Conservation (phyloP, 108 stramenopile species). For the Pseudonitzschia pungens region DNA sequence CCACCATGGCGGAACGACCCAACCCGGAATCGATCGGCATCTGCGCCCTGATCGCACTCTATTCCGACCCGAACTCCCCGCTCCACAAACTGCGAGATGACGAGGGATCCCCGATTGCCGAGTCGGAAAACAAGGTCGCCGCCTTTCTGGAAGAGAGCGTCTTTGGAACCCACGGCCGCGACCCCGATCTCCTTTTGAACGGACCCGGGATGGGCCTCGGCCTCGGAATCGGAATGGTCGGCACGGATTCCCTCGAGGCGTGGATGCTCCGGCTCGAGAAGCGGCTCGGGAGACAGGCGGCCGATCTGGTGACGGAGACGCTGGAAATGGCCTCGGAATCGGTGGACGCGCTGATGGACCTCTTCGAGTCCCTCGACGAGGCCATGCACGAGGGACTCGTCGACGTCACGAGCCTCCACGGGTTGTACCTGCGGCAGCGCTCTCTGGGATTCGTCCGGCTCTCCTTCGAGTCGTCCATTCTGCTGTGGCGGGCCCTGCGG, state of each 20-base stretch:
- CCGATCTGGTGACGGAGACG: conserved; percentile 22
- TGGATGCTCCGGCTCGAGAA: conserved; percentile 13
- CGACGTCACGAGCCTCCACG: conserved; percentile 59
- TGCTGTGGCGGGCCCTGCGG: conserved; percentile 61
- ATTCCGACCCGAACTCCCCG: conserved; percentile 65
- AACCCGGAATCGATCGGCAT: conserved; percentile 74
- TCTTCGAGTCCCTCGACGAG: conserved; percentile 42
- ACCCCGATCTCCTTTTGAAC: neutral
- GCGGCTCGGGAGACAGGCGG: conserved; percentile 10
- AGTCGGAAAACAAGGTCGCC: conserved; percentile 20
- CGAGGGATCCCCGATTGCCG: neutral
- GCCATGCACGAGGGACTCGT: conserved; percentile 34
- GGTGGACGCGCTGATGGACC: conserved; percentile 54
- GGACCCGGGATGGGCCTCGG: neutral
- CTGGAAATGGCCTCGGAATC: conserved; percentile 43
- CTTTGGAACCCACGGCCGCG: conserved; percentile 6
- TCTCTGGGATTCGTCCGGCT: conserved; percentile 83
- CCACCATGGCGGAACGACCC: conserved; percentile 73
- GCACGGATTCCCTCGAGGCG: neutral
- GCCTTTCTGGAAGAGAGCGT: conserved; percentile 34
- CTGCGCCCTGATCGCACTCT: conserved; percentile 68
- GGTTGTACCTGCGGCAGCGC: conserved; percentile 66
- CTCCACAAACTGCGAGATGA: conserved; percentile 34
- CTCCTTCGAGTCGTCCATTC: conserved; percentile 61
- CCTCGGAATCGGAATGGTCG: neutral